Conservation (phyloP, 2,329 filamentous ascomycete genomes). For the Clathrospora elynae region DNA sequence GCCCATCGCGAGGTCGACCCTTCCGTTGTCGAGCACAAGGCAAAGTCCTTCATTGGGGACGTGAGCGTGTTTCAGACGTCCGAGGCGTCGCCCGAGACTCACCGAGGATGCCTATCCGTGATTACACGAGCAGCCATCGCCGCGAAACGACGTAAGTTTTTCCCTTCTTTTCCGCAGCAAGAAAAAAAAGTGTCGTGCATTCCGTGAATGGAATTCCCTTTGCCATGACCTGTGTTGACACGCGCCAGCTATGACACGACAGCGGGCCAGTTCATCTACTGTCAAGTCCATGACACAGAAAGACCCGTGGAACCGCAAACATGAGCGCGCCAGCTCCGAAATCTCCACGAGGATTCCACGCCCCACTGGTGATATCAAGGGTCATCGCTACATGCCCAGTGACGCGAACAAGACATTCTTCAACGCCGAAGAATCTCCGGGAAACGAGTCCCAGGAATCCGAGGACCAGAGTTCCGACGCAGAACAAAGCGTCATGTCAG, state of each 20-base stretch:
- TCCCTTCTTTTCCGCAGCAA: constrained; percentile 14
- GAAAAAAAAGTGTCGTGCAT: constrained; percentile 2
- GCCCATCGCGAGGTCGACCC: constrained; percentile 73
- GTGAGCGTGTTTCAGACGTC: constrained; percentile 76
- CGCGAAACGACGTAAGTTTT: constrained; percentile 68
- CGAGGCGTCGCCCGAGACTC: constrained; percentile 69
- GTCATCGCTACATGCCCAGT: constrained; percentile 45
- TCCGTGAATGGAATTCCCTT: too few species aligned
- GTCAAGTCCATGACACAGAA: constrained; percentile 49
- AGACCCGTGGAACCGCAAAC: constrained; percentile 46
- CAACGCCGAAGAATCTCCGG: constrained; percentile 72
- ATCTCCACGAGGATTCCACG: constrained; percentile 47
- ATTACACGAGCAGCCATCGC: constrained; percentile 74
- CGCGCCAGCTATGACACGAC: constrained; percentile 43
- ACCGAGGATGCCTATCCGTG: constrained; percentile 74
- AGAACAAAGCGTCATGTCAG: constrained; percentile 48
- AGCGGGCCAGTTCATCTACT: constrained; percentile 53
- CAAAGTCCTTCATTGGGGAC: constrained; percentile 64
- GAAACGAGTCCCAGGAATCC: constrained; percentile 67
- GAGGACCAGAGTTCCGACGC: constrained; percentile 71
- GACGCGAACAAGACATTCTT: constrained; percentile 63
- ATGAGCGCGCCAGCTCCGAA: constrained; percentile 56
- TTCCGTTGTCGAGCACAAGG: constrained; percentile 67
- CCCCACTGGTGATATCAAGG: constrained; percentile 36
- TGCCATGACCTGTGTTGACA: too few species aligned